Evolutionary conservation across 139 green algal species (phyloP).

Genomic region (Chlorella sp.): DNA sequence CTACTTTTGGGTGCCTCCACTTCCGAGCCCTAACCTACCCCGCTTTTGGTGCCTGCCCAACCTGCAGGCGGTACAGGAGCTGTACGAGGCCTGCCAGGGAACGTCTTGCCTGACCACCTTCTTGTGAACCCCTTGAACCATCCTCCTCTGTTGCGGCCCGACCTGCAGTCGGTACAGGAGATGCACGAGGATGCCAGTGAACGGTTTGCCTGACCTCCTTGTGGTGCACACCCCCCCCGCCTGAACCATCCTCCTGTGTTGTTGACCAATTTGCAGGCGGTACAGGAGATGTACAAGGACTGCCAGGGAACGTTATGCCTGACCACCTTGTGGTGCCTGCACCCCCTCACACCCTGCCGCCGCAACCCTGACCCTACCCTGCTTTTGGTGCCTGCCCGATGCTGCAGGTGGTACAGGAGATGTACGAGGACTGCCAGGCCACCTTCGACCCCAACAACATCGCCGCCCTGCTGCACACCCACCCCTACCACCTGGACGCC

Average conservation of each 20-base stretch:
- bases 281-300: constrained; percentile 29
- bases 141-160: not conserved
- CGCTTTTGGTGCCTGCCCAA: not conserved
- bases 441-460: constrained; percentile 85
- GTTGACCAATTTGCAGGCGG: not conserved
- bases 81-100: constrained; percentile 56
- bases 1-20: not conserved
- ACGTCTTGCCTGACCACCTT: too few species aligned
- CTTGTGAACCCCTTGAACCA: too few species aligned
- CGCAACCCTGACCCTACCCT: too few species aligned
- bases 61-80: constrained; percentile 19
- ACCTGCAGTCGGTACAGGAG: constrained; percentile 19
- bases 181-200: constrained; percentile 55
- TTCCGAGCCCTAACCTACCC: not conserved
- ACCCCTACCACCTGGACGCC: constrained; percentile 92
- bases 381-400: not conserved
- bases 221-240: not conserved
- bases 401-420: constrained; percentile 22
- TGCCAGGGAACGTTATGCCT: constrained; percentile 52
- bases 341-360: not conserved
- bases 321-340: too few species aligned
- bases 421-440: constrained; percentile 59
- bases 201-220: too few species aligned
- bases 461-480: constrained; percentile 60
- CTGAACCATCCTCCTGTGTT: not conserved